Base-by-base conservation (phyloP, 805 yeast species). In the Clavispora asparagi region DNA sequence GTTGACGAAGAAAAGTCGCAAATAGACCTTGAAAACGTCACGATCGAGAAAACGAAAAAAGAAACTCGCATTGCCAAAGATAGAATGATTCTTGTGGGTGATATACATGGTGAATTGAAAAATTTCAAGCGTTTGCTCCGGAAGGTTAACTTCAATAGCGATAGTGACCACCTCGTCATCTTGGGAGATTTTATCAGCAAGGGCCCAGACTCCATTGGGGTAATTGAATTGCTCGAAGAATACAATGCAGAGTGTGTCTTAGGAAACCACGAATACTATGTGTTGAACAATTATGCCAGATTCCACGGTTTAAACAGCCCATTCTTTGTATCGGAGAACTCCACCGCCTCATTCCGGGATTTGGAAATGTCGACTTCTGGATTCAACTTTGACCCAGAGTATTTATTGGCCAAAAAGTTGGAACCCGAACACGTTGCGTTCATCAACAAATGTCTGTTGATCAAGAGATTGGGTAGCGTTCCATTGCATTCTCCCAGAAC, bases 181-280 rank as follows among this genome's bases (percentile, higher is more conserved):
- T 64, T 90, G 17, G 98, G 98, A 4, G 97, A 91, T 60, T 87
- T 90, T 62, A 71, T 87, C 14, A 74, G 89, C 42, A 92, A 91
- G 60, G 98, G 98, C 1, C 83, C 86, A 6, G 81, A 85, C 47
- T 85, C 95, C 1, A 51, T 78, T 12, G 78, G 76, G 35, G 89
- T 89, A 2, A 60, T 90, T 10, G 83, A 89, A 48, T 83, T 47
- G 46, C 59, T 64, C 45, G 58, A 83, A 30, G 68, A 78, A 19
- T 60, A 81, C 53, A 68, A 77, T 13, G 76, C 87, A 13, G 81
- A 79, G 44, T 90, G 96, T 60, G 80, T 91, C 2, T 68, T 94
- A 48, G 97, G 98, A 0, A 91, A 91, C 68, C 97, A 92, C 63
- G 98, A 91, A 64, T 73, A 83, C 50, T 82, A 81, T 49, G 77